Evolutionary conservation across 306 rosid species (phyloP), one percentile per base, ranked within the genome.

Genomic region (Dalbergia cultrata): DNA sequence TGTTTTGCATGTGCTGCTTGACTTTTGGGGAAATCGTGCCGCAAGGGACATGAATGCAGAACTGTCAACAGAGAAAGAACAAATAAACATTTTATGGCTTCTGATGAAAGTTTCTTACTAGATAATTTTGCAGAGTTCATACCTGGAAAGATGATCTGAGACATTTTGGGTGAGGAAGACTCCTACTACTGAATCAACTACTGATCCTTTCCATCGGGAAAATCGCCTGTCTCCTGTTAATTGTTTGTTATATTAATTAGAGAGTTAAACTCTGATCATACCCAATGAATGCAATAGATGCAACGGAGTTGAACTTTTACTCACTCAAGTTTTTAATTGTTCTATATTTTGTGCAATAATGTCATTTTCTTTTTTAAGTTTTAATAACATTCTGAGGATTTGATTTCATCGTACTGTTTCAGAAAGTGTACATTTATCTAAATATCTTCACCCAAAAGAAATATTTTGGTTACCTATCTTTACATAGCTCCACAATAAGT

Each of bases 91-190:
- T 81, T 53, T 19, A 44, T 70, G 53, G 39, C 82, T 63, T 70
- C 19, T 34, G 11, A 34, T 67, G 22, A 19, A 68, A 75, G 70
- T 78, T 69, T 35, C 34, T 58, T 59, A 44, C 43, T 44, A 19
- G 19, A 45, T 44, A 37, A 74, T 73, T 34, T 76, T 13, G 72
- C 22, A 70, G 39, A 43, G 58, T 70, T 61, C 41, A 79, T 81
- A 96, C 99, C 99, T 96, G 72, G 99, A 96, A 67, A 96, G 97
- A 84, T 96, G 99, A 81, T 96, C 99, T 18, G 99, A 87, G 53
- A 96, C 99, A 87, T 96, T 96, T 82, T 96, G 99, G 61, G 99
- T 96, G 34, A 96, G 97, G 81, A 96, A 96, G 75, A 96, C 99
- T 82, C 99, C 99, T 67, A 96, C 86, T 74, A 96, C 99, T 5